These are phyloP conservation scores for Tricholoma matsutake DNA, from an alignment of 768 basidiomycete species.

Conservation along the genomic window DNA sequence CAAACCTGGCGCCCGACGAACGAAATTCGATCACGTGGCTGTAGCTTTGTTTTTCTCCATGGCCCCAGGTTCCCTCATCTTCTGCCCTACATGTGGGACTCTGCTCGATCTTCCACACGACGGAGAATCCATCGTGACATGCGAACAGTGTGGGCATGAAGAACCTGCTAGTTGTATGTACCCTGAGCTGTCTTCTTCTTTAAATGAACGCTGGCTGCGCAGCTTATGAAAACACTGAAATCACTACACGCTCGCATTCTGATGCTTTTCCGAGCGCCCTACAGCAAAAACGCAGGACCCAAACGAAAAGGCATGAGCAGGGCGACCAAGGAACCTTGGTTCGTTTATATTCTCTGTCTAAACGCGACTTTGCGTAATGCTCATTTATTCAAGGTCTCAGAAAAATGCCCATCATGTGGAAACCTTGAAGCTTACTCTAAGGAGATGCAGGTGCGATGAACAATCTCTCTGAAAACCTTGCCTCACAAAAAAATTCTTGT, in stretches of 20 bases:
- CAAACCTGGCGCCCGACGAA: too few species aligned
- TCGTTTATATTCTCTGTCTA: conserved; percentile 10
- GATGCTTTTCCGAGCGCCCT: conserved; percentile 92
- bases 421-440: conserved; percentile 84
- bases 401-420: conserved; percentile 87
- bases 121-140: conserved; percentile 69
- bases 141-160: conserved; percentile 84
- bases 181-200: neutral
- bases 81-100: conserved; percentile 93
- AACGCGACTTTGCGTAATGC: neutral
- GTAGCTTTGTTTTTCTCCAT: too few species aligned
- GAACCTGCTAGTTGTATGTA: conserved; percentile 88
- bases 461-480: neutral
- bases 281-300: conserved; percentile 84
- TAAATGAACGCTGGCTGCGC: neutral
- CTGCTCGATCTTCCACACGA: conserved; percentile 79
- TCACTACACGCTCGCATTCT: conserved; percentile 87
- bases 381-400: conserved; percentile 62
- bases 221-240: conserved; percentile 93
- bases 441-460: conserved; percentile 70
- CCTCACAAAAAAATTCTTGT: conserved; percentile 1
- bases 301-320: conserved; percentile 74
- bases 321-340: conserved; percentile 62
- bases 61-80: conserved; percentile 82
- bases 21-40: too few species aligned